phyloP scores from a whole-genome alignment of 2,329 filamentous ascomycete genomes.

The Diplodia intermedia region DNA sequence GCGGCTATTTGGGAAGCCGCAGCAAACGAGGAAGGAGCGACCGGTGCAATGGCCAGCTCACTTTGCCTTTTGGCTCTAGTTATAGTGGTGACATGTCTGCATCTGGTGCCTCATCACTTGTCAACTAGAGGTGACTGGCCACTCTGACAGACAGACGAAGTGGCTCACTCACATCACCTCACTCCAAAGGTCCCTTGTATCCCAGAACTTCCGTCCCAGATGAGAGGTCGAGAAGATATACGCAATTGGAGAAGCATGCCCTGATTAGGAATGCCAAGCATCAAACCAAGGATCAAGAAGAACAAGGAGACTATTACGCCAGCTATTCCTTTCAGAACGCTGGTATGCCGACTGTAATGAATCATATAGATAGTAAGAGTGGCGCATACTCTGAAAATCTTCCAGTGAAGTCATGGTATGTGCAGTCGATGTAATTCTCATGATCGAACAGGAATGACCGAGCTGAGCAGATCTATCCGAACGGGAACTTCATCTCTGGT shows the following conservation, averaged over 20 bases:
- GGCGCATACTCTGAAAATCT: background rate
- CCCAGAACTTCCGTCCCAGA: background rate
- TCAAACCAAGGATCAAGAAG: background rate
- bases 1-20: background rate
- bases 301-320: background rate
- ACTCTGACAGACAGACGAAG: background rate
- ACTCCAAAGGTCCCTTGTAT: background rate
- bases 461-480: background rate
- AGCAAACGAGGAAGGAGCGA: background rate
- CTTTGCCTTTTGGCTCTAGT: background rate
- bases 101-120: background rate
- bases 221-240: background rate
- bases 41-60: background rate
- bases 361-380: background rate
- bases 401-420: background rate
- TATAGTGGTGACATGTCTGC: background rate
- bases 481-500: background rate
- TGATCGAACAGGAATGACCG: background rate
- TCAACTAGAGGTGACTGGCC: background rate
- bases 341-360: background rate
- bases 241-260: background rate
- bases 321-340: background rate
- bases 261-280: background rate
- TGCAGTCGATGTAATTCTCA: background rate
- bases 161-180: background rate